Evolutionary conservation across 1,284 basidiomycete genomes (phyloP).

Genomic region (Trichosporon asahii): DNA sequence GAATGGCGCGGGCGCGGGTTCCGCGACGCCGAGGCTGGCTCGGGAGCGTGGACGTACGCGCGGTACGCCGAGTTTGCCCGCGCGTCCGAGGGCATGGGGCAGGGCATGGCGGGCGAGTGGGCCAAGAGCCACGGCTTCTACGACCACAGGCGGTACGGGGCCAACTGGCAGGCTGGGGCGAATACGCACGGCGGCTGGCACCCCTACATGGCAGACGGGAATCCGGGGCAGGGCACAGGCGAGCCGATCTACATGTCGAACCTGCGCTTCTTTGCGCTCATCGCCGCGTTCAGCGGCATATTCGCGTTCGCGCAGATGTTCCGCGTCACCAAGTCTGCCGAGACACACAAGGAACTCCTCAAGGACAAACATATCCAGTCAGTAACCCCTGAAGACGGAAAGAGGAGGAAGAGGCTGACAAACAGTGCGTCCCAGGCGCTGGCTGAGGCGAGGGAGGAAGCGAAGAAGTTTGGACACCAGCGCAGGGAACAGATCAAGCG

Average conservation of each 20-base stretch:
- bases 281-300: constrained; percentile 16
- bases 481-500: constrained; percentile 46
- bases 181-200: constrained; percentile 11
- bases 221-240: constrained; percentile 13
- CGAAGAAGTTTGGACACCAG: constrained; percentile 42
- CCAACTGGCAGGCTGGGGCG: constrained; percentile 22
- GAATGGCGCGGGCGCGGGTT: constrained; percentile 31
- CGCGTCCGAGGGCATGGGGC: constrained; percentile 23
- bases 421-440: constrained; percentile 47
- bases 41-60: constrained; percentile 29
- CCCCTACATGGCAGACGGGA: constrained; percentile 16
- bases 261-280: constrained; percentile 17
- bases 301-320: constrained; percentile 8
- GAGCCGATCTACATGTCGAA: constrained; percentile 24
- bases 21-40: constrained; percentile 34
- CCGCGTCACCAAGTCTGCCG: constrained; percentile 29
- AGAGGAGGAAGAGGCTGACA: background rate
- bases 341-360: constrained; percentile 31
- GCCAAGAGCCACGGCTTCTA: constrained; percentile 29
- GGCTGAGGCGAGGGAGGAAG: constrained; percentile 46
- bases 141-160: constrained; percentile 28
- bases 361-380: constrained; percentile 42
- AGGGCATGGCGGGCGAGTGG: constrained; percentile 17
- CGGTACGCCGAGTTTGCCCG: constrained; percentile 18
- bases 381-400: constrained; percentile 22